Conservation (phyloP, 2,329 filamentous ascomycete species). For the Nothophaeocryptopus gaeumannii region DNA sequence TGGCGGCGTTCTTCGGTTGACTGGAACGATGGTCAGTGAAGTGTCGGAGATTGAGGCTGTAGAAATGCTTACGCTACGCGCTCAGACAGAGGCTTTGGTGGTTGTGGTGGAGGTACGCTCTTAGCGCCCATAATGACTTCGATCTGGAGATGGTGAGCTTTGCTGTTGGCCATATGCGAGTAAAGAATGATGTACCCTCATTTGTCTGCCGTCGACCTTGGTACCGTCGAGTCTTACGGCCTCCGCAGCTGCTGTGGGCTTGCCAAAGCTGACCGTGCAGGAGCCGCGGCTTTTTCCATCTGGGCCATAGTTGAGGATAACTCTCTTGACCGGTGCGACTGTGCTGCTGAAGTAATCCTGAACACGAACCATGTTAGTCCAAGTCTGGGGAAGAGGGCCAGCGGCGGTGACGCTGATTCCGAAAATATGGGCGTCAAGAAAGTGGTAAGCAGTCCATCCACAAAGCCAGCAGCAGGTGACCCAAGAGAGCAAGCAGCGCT, state of each 20-base stretch:
- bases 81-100: slow-evolving; percentile 75
- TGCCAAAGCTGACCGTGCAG: slow-evolving; percentile 82
- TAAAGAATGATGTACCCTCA: slow-evolving; percentile 63
- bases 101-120: slow-evolving; percentile 63
- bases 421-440: not conserved
- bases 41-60: not conserved
- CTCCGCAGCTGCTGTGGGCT: slow-evolving; percentile 76
- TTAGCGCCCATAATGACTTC: slow-evolving; percentile 74
- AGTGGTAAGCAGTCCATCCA: not conserved
- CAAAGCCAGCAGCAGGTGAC: slow-evolving; percentile 3
- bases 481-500: slow-evolving; percentile 24
- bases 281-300: slow-evolving; percentile 88
- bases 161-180: not conserved
- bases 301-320: slow-evolving; percentile 88
- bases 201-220: slow-evolving; percentile 81
- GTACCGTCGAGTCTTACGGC: slow-evolving; percentile 86
- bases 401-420: not conserved
- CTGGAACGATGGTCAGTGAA: slow-evolving; percentile 24
- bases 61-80: slow-evolving; percentile 67
- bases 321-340: slow-evolving; percentile 85
- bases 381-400: slow-evolving; percentile 23
- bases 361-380: slow-evolving; percentile 60
- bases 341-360: slow-evolving; percentile 96
- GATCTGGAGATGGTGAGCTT: slow-evolving; percentile 57
- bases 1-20: slow-evolving; percentile 35